phyloP scores from a whole-genome alignment of 495 filamentous ascomycete genomes.

The Xylaria acuta region DNA sequence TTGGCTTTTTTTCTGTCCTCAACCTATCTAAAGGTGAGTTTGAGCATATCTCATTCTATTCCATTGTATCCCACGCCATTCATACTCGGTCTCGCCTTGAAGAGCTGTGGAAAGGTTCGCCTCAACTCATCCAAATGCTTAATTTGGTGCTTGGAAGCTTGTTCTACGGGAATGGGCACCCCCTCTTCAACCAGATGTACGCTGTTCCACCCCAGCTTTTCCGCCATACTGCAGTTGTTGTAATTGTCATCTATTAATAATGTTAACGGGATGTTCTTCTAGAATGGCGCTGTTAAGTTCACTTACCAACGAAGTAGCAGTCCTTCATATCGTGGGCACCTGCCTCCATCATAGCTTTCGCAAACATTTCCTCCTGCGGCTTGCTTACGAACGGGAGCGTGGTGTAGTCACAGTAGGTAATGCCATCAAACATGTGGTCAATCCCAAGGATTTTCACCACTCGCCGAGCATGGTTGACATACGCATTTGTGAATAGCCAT shows the following conservation, averaged over 20 bases:
- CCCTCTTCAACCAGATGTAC: conserved; percentile 70
- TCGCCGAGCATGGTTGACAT: conserved; percentile 81
- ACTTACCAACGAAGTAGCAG: conserved; percentile 83
- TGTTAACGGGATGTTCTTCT: conserved; percentile 22
- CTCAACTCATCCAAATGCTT: conserved; percentile 67
- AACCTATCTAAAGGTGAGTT: background rate
- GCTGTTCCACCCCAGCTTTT: conserved; percentile 69
- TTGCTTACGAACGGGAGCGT: conserved; percentile 74
- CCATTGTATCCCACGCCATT: background rate
- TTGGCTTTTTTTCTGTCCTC: background rate
- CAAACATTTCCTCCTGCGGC: conserved; percentile 79
- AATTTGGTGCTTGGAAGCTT: conserved; percentile 65
- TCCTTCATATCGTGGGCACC: conserved; percentile 59
- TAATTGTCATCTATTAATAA: conserved; percentile 66
- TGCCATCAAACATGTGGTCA: conserved; percentile 85
- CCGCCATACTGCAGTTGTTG: conserved; percentile 68
- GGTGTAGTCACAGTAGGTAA: conserved; percentile 87
- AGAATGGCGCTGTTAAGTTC: conserved; percentile 26
- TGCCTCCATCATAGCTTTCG: conserved; percentile 71
- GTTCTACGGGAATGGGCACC: conserved; percentile 55
- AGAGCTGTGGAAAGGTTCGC: conserved; percentile 68
- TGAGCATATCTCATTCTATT: background rate
- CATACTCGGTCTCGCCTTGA: conserved; percentile 47
- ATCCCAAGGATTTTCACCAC: conserved; percentile 79
- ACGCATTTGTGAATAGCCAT: conserved; percentile 96